phyloP scores from a whole-genome alignment of 1,284 basidiomycete species.

The Naganishia cerealis region DNA sequence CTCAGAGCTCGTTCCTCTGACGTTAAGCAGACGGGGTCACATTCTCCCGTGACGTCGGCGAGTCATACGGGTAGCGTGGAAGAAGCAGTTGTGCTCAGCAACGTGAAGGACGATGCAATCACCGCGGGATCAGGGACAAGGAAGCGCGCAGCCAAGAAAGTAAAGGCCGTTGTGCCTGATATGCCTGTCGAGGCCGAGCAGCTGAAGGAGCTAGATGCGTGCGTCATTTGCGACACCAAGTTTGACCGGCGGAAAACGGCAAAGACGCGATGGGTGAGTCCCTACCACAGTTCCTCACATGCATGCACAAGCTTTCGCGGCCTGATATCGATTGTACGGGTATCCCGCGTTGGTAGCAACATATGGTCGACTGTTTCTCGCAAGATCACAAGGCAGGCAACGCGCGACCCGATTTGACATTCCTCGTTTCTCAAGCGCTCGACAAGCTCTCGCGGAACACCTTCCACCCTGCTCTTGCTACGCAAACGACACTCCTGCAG shows the following conservation, averaged over 20 bases:
- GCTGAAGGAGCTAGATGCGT: constrained; percentile 32
- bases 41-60: background rate
- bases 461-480: constrained; percentile 13
- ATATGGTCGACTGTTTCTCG: constrained; percentile 31
- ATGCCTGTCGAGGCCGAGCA: constrained; percentile 27
- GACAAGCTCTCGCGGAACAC: constrained; percentile 24
- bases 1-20: background rate
- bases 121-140: background rate
- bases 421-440: constrained; percentile 17
- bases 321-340: background rate
- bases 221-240: constrained; percentile 30
- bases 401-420: background rate
- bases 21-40: background rate
- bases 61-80: background rate
- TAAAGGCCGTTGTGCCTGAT: constrained; percentile 12
- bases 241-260: constrained; percentile 27
- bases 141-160: constrained; percentile 10
- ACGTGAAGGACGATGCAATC: background rate
- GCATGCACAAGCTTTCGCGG: background rate
- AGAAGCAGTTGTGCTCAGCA: background rate
- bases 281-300: background rate
- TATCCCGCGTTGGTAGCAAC: constrained; percentile 9
- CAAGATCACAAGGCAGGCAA: background rate
- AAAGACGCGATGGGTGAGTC: constrained; percentile 36
- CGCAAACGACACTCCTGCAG: constrained; percentile 32